Conservation (phyloP, 257 asterid genomes). For the Nicotiana obtusifolia region DNA sequence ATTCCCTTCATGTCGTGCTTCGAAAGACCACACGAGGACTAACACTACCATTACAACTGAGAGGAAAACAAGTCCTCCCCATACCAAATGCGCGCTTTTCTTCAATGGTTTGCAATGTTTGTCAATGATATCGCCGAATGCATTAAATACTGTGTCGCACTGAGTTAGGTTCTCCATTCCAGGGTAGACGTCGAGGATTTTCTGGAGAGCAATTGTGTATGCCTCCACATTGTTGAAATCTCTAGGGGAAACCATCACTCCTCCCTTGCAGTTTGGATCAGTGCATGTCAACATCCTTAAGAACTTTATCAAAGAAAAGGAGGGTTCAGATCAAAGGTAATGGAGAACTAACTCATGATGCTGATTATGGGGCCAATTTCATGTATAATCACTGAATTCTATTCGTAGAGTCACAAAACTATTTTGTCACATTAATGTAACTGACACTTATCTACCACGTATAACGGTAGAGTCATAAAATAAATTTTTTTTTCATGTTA, state of each 20-base stretch:
- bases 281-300: slow-evolving; percentile 53
- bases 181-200: slow-evolving; percentile 62
- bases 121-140: slow-evolving; percentile 51
- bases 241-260: slow-evolving; percentile 43
- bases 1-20: slow-evolving; percentile 26
- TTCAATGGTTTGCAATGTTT: slow-evolving; percentile 64
- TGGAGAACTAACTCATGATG: neutral
- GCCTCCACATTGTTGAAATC: slow-evolving; percentile 39
- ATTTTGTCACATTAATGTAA: no score
- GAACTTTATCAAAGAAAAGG: slow-evolving; percentile 17
- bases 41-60: slow-evolving; percentile 48
- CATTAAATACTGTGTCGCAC: slow-evolving; percentile 53
- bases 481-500: neutral
- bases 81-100: slow-evolving; percentile 40
- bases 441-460: neutral
- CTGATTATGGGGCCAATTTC: no score
- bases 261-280: slow-evolving; percentile 57
- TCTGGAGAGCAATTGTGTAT: slow-evolving; percentile 61
- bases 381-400: neutral
- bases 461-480: no score
- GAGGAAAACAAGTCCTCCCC: slow-evolving; percentile 52
- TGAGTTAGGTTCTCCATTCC: slow-evolving; percentile 62
- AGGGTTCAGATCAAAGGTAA: neutral
- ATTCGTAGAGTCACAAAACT: no score
- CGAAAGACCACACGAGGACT: slow-evolving; percentile 40